Percentiles rank a stretch among this genome's conserved stretches.
These are phyloP conservation scores for Saccharomyces hybrid DNA, from an alignment of 1,139 yeast species.

Conservation along the genomic window DNA sequence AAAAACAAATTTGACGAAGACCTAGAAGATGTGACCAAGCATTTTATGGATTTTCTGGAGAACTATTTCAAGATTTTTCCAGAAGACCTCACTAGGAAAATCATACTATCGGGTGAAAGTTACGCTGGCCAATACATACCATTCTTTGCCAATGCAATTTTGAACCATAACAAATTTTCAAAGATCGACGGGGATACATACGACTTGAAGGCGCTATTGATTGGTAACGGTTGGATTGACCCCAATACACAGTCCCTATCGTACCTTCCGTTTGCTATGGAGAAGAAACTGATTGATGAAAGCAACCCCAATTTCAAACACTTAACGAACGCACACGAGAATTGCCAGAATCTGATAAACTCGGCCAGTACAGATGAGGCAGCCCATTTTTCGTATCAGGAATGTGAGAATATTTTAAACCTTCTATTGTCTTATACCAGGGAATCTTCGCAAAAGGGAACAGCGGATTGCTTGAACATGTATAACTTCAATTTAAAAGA, in stretches of 20 bases:
- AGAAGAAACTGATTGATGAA: constrained; percentile 47
- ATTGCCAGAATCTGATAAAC: constrained; percentile 51
- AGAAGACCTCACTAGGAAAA: constrained; percentile 54
- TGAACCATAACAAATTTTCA: constrained; percentile 38
- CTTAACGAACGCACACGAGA: constrained; percentile 47
- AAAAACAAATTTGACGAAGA: constrained; percentile 44
- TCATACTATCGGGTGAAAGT: constrained; percentile 88
- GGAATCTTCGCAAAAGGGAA: constrained; percentile 21
- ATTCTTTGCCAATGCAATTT: constrained; percentile 61
- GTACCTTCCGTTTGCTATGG: constrained; percentile 64
- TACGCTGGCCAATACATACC: constrained; percentile 98
- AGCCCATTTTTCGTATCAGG: constrained; percentile 34
- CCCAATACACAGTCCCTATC: constrained; percentile 80
- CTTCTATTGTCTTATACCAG: constrained; percentile 38
- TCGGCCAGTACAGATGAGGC: constrained; percentile 16
- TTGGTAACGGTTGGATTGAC: constrained; percentile 97
- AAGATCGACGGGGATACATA: constrained; percentile 27
- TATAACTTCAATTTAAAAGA: constrained; percentile 73
- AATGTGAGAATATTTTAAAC: constrained; percentile 47
- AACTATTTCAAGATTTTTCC: constrained; percentile 70
- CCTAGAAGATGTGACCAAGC: constrained; percentile 49
- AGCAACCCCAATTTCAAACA: constrained; percentile 36
- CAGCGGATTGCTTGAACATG: constrained; percentile 62
- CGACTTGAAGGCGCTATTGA: constrained; percentile 59
- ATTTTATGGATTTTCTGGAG: constrained; percentile 59